A percentile compares a stretch with the other conserved stretches of the same genome.
phyloP scores from a whole-genome alignment of 257 asterid genomes.

The Salvia miltiorrhiza region DNA sequence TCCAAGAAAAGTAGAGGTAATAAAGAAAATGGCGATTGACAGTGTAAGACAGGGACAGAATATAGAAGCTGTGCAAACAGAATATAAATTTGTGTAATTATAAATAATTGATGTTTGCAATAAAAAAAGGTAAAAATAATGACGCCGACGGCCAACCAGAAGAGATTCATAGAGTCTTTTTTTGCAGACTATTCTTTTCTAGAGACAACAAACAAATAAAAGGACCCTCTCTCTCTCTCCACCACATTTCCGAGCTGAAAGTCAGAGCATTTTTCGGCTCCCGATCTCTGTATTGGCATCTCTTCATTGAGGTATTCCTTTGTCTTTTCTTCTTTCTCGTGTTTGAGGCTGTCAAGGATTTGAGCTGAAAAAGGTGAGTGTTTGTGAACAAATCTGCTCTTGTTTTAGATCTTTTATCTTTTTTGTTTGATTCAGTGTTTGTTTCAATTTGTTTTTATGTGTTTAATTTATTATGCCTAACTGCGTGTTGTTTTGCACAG shows the following conservation, averaged over 20 bases:
- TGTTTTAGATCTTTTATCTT: constrained; percentile 24
- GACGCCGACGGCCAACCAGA: constrained; percentile 92
- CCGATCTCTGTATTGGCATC: constrained; percentile 11
- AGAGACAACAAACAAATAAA: constrained; percentile 35
- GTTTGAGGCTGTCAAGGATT: constrained; percentile 15
- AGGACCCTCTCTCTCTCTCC: constrained; percentile 21
- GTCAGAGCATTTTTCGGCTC: constrained; percentile 2
- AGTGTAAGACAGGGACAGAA: constrained; percentile 28
- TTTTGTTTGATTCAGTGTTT: constrained; percentile 5
- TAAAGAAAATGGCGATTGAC: constrained; percentile 13
- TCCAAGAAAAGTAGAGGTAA: constrained; percentile 16
- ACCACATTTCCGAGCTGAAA: constrained; percentile 25
- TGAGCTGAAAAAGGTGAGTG: constrained; percentile 35
- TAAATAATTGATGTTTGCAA: constrained; percentile 12
- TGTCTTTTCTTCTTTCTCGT: neutral
- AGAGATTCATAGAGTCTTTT: constrained; percentile 32
- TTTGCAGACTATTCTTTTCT: constrained; percentile 59
- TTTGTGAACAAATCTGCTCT: constrained; percentile 6
- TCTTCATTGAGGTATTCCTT: neutral
- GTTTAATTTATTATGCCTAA: constrained; percentile 9
- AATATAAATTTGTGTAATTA: constrained; percentile 1
- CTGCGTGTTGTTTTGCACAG: neutral
- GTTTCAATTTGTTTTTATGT: neutral
- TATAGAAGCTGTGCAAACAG: constrained; percentile 34
- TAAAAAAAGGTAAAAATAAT: constrained; percentile 24